phyloP scores from a whole-genome alignment of 495 filamentous ascomycete genomes.

The Penicillium silybi region DNA sequence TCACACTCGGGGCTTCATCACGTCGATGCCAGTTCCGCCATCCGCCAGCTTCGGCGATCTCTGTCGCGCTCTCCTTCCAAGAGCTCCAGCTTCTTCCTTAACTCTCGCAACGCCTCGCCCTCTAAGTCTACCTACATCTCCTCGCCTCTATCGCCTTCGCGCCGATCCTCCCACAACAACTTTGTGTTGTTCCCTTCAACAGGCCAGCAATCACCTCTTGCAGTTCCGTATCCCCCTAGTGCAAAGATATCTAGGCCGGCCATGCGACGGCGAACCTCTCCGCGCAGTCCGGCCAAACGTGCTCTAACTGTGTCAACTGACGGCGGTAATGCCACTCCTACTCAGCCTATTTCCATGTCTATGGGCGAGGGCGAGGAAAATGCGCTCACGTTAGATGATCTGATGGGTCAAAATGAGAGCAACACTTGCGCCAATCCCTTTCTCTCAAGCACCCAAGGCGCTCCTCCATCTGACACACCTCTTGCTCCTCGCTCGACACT shows the following conservation, averaged over 20 bases:
- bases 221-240: slow-evolving; percentile 50
- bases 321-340: slow-evolving; percentile 62
- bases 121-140: slow-evolving; percentile 45
- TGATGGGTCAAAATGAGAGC: slow-evolving; percentile 12
- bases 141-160: slow-evolving; percentile 50
- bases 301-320: slow-evolving; percentile 66
- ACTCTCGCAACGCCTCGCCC: slow-evolving; percentile 53
- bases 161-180: slow-evolving; percentile 40
- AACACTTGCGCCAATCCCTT: slow-evolving; percentile 39
- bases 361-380: slow-evolving; percentile 53
- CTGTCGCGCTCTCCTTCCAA: slow-evolving; percentile 86
- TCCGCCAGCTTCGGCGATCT: slow-evolving; percentile 75
- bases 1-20: slow-evolving; percentile 79
- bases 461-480: slow-evolving; percentile 30
- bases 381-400: slow-evolving; percentile 25
- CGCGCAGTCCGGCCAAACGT: slow-evolving; percentile 72
- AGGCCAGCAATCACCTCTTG: slow-evolving; percentile 48
- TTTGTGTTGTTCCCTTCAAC: slow-evolving; percentile 46
- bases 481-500: slow-evolving; percentile 44
- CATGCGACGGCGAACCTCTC: slow-evolving; percentile 58
- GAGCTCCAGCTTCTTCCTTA: slow-evolving; percentile 60
- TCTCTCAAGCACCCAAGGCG: slow-evolving; percentile 39
- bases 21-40: slow-evolving; percentile 71
- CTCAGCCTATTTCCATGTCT: slow-evolving; percentile 30
- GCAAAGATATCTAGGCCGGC: slow-evolving; percentile 45